Conservation (phyloP, 345 rosid species). For the Dimocarpus longan region DNA sequence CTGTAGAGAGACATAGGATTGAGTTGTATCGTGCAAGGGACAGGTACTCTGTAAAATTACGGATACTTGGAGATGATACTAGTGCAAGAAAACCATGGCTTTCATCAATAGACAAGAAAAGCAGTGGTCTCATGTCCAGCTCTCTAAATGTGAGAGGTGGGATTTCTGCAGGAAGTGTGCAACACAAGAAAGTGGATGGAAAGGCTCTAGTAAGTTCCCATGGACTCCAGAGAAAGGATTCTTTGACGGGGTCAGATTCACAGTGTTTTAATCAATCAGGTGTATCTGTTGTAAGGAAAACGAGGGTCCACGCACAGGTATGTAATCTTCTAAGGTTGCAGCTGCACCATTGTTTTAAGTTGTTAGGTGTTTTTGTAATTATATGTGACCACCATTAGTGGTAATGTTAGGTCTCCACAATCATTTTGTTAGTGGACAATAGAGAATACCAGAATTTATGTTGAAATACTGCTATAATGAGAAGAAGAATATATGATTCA, state of each 20-base stretch:
- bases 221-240: conserved; percentile 73
- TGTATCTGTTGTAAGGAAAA: conserved; percentile 73
- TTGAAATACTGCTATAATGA: neutral
- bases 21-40: conserved; percentile 84
- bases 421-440: neutral
- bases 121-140: conserved; percentile 52
- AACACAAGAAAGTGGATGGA: conserved; percentile 64
- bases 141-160: conserved; percentile 65
- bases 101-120: conserved; percentile 54
- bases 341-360: neutral
- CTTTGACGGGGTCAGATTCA: conserved; percentile 66
- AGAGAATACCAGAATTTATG: conserved; percentile 1
- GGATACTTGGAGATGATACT: conserved; percentile 86
- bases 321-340: conserved; percentile 26
- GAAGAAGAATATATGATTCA: no score
- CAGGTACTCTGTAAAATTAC: conserved; percentile 71
- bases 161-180: conserved; percentile 50
- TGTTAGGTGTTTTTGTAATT: neutral
- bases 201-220: conserved; percentile 70
- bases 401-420: neutral
- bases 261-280: conserved; percentile 72
- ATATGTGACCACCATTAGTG: neutral
- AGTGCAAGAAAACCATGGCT: conserved; percentile 64
- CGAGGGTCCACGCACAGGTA: conserved; percentile 92
- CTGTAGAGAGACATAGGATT: conserved; percentile 86